Percentiles rank a stretch among this genome's conserved stretches.
Evolutionary conservation across 73 alveolate genomes (phyloP).

Genomic region (Uronychia setigera): DNA sequence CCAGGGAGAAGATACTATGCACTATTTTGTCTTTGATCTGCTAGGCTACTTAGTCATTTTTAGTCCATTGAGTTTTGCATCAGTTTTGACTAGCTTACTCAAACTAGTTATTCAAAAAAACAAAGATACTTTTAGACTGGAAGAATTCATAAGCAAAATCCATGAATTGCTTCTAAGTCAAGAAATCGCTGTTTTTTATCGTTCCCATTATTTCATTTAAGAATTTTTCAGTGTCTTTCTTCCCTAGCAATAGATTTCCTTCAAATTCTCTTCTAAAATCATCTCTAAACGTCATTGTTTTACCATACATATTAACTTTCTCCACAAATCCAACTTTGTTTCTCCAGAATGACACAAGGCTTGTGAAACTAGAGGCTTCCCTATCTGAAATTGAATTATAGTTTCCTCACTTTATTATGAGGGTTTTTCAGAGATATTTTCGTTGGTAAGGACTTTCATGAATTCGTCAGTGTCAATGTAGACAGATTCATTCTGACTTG

Average conservation of each 20-base stretch:
- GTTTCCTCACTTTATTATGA: neutral
- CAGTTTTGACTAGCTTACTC: too few species aligned
- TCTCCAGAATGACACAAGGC: neutral
- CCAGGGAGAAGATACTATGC: too few species aligned
- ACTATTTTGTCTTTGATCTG: too few species aligned
- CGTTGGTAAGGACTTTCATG: neutral
- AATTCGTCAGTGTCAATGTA: neutral
- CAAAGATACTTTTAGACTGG: neutral
- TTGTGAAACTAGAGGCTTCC: neutral
- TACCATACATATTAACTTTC: neutral
- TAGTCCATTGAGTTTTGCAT: too few species aligned
- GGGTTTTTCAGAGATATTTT: neutral
- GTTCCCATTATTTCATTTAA: neutral
- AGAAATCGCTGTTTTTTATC: neutral
- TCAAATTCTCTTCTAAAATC: neutral
- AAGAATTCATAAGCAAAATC: neutral
- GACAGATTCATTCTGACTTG: neutral
- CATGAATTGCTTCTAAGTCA: neutral
- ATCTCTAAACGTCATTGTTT: neutral
- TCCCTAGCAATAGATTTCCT: neutral
- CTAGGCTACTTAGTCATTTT: too few species aligned
- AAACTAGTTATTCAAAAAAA: too few species aligned
- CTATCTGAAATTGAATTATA: neutral
- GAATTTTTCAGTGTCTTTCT: neutral
- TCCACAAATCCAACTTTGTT: neutral